These are phyloP conservation scores for Cladosporium sp. DNA, from an alignment of 2,329 filamentous ascomycete genomes.

Conservation along the genomic window DNA sequence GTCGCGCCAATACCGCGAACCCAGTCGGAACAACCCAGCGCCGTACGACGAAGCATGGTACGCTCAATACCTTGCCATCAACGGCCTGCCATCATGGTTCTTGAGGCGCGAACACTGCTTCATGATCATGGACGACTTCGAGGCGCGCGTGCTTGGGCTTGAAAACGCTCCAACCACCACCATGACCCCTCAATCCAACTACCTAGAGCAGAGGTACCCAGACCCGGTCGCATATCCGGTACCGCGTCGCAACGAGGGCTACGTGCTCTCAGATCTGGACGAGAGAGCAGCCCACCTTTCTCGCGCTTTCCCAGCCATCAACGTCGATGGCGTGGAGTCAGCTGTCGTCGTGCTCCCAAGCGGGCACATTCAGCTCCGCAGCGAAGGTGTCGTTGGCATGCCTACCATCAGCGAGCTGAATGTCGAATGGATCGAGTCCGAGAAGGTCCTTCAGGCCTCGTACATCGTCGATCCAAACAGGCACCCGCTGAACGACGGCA, in stretches of 20 bases:
- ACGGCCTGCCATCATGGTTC: background rate
- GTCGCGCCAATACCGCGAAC: background rate
- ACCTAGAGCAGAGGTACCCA: background rate
- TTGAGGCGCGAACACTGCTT: background rate
- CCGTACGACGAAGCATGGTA: conserved; percentile 2
- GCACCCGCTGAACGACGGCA: background rate
- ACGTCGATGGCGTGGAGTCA: background rate
- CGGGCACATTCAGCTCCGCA: background rate
- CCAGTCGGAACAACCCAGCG: background rate
- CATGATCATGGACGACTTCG: background rate
- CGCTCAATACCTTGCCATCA: background rate
- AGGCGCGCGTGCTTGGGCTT: background rate
- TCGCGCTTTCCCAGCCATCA: background rate
- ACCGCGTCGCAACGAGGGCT: background rate
- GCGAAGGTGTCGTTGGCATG: background rate
- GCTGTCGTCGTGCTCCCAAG: background rate
- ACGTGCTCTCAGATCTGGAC: background rate
- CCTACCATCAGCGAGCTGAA: background rate
- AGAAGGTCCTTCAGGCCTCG: background rate
- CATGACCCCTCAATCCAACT: background rate
- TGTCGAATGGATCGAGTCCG: background rate
- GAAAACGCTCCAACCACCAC: background rate
- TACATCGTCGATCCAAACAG: background rate
- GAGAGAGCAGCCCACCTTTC: background rate
- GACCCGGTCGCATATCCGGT: background rate